A percentile compares a stretch with the other conserved stretches of the same genome.
Evolutionary conservation across 2,329 filamentous ascomycete genomes (phyloP).

Genomic region (Alternaria consortialis): DNA sequence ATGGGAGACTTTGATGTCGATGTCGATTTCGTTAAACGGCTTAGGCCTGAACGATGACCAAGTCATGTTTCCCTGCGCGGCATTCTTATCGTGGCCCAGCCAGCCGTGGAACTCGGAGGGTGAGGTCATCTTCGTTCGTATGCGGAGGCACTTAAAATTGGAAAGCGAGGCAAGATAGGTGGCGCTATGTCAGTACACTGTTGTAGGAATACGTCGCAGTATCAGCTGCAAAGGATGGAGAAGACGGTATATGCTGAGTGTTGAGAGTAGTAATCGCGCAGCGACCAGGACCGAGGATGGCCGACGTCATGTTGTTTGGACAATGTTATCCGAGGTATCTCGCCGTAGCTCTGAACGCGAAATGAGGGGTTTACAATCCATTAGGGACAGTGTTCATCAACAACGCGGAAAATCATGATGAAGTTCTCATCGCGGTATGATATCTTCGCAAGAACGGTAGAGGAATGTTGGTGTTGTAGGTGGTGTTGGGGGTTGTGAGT

Average conservation of each 20-base stretch:
- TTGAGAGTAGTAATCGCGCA: not conserved
- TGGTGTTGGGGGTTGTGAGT: not conserved
- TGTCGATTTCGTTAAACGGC: constrained; percentile 46
- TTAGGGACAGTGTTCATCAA: not conserved
- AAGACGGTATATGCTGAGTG: not conserved
- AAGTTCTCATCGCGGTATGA: not conserved
- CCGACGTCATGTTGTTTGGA: constrained; percentile 18
- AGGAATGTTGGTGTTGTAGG: not conserved
- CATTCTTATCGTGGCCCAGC: constrained; percentile 61
- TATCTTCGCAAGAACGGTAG: not conserved
- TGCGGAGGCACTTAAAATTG: not conserved
- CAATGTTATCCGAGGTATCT: constrained; percentile 29
- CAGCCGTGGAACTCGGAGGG: constrained; percentile 65
- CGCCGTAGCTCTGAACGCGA: not conserved
- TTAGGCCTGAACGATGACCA: constrained; percentile 61
- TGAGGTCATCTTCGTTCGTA: constrained; percentile 31
- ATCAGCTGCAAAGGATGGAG: not conserved
- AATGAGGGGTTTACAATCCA: constrained; percentile 13
- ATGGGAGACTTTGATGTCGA: constrained; percentile 47
- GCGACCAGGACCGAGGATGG: constrained; percentile 14
- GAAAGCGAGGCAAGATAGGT: not conserved
- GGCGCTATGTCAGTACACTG: not conserved
- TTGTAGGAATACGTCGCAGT: not conserved
- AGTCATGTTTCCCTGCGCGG: constrained; percentile 63
- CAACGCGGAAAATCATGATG: not conserved